Evolutionary conservation across 768 basidiomycete genomes (phyloP).

Genomic region (Tremella yokohamensis): DNA sequence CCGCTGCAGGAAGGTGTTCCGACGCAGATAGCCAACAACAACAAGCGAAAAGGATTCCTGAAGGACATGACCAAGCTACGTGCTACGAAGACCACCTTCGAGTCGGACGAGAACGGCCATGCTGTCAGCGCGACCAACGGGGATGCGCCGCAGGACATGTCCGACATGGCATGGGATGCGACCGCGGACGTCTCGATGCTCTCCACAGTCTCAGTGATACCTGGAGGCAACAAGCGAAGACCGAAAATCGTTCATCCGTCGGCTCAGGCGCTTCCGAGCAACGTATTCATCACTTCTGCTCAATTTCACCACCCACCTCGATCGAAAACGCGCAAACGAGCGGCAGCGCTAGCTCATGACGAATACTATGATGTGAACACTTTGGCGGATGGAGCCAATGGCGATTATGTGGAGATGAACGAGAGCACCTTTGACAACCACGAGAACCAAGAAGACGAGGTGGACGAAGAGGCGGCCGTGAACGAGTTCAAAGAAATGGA

Average conservation of each 20-base stretch:
- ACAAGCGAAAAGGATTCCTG: constrained; percentile 43
- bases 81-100: constrained; percentile 28
- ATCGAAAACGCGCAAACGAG: too few relatives aligned
- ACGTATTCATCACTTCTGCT: constrained; percentile 11
- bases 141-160: not conserved
- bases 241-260: constrained; percentile 22
- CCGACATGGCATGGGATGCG: not conserved
- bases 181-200: not conserved
- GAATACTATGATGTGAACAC: too few relatives aligned
- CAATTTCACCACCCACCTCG: constrained; percentile 7
- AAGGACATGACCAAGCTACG: constrained; percentile 27
- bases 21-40: constrained; percentile 4
- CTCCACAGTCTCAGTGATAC: not conserved
- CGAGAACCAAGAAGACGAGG: too few relatives aligned
- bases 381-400: not conserved
- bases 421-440: too few relatives aligned
- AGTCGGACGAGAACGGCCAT: not conserved
- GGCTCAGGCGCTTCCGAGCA: constrained; percentile 13
- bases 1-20: constrained; percentile 5
- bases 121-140: not conserved
- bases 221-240: not conserved
- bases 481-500: too few relatives aligned
- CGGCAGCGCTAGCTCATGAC: too few relatives aligned
- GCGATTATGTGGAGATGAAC: too few relatives aligned
- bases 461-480: too few relatives aligned